Base-by-base conservation (phyloP, 306 rosid species). In the Sindora glabra region DNA sequence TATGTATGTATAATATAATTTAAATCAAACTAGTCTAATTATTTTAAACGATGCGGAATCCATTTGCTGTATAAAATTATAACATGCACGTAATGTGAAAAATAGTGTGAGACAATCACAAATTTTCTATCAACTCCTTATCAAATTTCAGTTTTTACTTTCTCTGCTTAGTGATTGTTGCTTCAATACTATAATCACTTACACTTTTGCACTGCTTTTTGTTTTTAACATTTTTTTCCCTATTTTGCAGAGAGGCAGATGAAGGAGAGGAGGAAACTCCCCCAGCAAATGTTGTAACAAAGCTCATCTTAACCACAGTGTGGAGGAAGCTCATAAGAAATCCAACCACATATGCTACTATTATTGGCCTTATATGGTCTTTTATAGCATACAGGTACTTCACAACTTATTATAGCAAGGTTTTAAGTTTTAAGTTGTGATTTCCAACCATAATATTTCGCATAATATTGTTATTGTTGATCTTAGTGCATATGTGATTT, bases 231-330 rank as follows among this genome's bases (percentile, higher is more conserved):
- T 4, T n/a, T 8, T 22, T 5, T 4, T 1, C 9, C 14, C 38
- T 14, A 14, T 26, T 14, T 10, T 5, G 12, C 15, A 15, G 48
- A 25, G 79, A 26, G 8, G 69, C 42, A 36, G 72, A 46, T 5
- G 64, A 13, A 10, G 23, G 34, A 11, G 73, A 66, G 59, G 73
- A 67, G 56, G 76, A 64, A 8, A 78, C 77, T 83, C 87, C 81
- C 33, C 81, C 87, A 1, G 71, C 83, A 18, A 77, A 76, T 47
- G 87, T 81, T 6, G 77, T 81, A 83, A 74, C 76, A 23, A 79
- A 79, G 39, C 83, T 81, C 39, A 74, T 74, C 12, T 73, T 77
- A 38, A 71, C 74, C 56, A 81, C 77, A 81, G 87, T 81, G 10
- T n/a, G n/a, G n/a, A n/a, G n/a, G n/a, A n/a, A n/a, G n/a, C n/a